Evolutionary conservation across 495 filamentous ascomycete species (phyloP).

Genomic region (Haplographium delicatum): DNA sequence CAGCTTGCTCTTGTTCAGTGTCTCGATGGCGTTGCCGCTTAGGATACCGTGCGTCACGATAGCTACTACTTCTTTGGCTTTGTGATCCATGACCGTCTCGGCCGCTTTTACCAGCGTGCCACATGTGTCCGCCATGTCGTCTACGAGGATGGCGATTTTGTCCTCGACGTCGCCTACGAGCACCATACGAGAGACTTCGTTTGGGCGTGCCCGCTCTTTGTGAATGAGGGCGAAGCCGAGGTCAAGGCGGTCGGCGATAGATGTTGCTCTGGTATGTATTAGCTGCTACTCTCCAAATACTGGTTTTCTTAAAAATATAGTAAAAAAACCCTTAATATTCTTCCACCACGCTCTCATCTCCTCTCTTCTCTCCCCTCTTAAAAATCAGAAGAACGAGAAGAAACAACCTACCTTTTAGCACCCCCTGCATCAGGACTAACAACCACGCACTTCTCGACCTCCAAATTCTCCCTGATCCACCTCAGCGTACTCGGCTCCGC

Average conservation of each 20-base stretch:
- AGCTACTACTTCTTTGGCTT: constrained; percentile 81
- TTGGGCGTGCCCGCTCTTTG: constrained; percentile 93
- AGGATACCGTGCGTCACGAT: constrained; percentile 96
- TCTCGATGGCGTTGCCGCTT: constrained; percentile 86
- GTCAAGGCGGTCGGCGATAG: constrained; percentile 90
- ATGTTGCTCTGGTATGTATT: constrained; percentile 62
- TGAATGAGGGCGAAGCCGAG: constrained; percentile 97
- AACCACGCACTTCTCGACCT: constrained; percentile 81
- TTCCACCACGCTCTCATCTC: not conserved
- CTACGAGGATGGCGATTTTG: constrained; percentile 51
- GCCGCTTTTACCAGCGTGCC: constrained; percentile 92
- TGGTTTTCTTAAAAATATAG: too few relatives aligned
- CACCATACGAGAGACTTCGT: constrained; percentile 95
- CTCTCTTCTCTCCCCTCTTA: not conserved
- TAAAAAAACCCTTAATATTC: too few relatives aligned
- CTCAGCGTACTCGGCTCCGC: constrained; percentile 88
- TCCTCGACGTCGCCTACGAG: constrained; percentile 72
- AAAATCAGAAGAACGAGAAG: not conserved
- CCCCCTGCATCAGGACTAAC: constrained; percentile 96
- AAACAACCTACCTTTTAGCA: constrained; percentile 71
- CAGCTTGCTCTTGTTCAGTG: constrained; percentile 75
- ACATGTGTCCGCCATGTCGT: constrained; percentile 92
- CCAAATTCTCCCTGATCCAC: constrained; percentile 85
- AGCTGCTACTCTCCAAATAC: not conserved
- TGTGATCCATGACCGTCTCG: constrained; percentile 83